Evolutionary conservation across 768 basidiomycete species (phyloP).

Genomic region (Xanthoconium purpureum): DNA sequence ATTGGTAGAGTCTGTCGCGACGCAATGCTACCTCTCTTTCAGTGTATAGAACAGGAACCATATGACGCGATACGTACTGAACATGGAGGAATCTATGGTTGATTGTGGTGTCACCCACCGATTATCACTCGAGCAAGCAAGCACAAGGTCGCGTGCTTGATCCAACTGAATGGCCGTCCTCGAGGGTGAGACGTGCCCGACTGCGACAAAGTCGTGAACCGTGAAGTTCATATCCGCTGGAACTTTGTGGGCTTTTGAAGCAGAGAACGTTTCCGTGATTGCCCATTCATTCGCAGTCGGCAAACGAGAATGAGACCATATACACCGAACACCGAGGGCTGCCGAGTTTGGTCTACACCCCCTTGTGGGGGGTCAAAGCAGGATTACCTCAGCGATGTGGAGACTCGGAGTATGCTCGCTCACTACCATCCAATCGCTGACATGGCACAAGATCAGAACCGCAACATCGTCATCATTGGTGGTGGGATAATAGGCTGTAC

Average conservation of each 20-base stretch:
- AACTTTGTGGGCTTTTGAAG: not conserved
- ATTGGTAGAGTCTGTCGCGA: conserved; percentile 22
- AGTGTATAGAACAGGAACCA: not conserved
- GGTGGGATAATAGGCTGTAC: conserved; percentile 86
- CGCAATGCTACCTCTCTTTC: conserved; percentile 16
- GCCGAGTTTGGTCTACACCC: not conserved
- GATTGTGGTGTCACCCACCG: conserved; percentile 22
- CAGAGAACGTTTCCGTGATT: not conserved
- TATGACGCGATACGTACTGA: conserved; percentile 20
- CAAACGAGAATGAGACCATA: not conserved
- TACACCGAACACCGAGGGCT: too few relatives aligned
- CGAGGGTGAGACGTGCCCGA: not conserved
- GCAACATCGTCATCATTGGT: conserved; percentile 70
- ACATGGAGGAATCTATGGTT: conserved; percentile 12
- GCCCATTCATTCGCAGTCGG: not conserved
- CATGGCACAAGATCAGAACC: conserved; percentile 21
- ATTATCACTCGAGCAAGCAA: conserved; percentile 9
- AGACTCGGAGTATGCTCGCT: too few relatives aligned
- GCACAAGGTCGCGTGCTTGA: conserved; percentile 21
- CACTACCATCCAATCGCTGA: too few relatives aligned
- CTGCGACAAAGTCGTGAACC: conserved; percentile 23
- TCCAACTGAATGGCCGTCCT: conserved; percentile 7
- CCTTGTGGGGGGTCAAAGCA: conserved; percentile 3
- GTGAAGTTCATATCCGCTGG: conserved; percentile 3
- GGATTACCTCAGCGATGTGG: not conserved